A percentile compares a stretch with the other conserved stretches of the same genome.
Conservation (phyloP, 1,139 yeast genomes). For the Lizanozyma gosingica region DNA sequence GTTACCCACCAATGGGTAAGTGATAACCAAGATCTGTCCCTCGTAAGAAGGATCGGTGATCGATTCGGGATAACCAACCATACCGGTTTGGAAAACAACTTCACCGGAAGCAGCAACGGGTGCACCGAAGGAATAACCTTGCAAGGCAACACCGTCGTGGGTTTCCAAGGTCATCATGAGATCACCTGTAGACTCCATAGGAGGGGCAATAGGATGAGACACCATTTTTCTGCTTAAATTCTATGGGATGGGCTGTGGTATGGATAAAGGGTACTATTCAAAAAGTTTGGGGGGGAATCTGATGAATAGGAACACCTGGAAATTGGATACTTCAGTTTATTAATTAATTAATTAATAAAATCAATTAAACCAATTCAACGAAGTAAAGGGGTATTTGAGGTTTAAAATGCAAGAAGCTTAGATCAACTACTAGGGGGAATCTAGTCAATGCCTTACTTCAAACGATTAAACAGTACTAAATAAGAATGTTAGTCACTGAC, state of each 20-base stretch:
- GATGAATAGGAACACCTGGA: not conserved
- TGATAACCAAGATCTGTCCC: slow-evolving; percentile 95
- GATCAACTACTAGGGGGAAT: not conserved
- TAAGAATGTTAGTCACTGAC: not conserved
- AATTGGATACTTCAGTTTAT: not conserved
- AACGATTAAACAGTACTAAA: not conserved
- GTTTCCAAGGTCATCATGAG: slow-evolving; percentile 85
- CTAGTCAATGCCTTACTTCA: not conserved
- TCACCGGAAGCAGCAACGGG: slow-evolving; percentile 88
- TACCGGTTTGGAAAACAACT: slow-evolving; percentile 98
- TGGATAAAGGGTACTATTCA: not conserved
- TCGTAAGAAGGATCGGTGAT: slow-evolving; percentile 97
- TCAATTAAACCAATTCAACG: too few relatives aligned
- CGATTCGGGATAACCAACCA: slow-evolving; percentile 99
- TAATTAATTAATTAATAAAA: too few relatives aligned
- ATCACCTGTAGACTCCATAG: slow-evolving; percentile 74
- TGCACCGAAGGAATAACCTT: slow-evolving; percentile 98
- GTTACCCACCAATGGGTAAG: slow-evolving; percentile 95
- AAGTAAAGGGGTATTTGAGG: too few relatives aligned
- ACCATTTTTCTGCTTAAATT: slow-evolving; percentile 5
- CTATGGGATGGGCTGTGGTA: not conserved
- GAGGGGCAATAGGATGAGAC: slow-evolving; percentile 80
- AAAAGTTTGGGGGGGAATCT: not conserved
- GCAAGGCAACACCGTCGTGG: slow-evolving; percentile 80
- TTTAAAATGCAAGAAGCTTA: not conserved